These are phyloP conservation scores for Amylocystis lapponica DNA, from an alignment of 768 basidiomycete genomes.

Conservation along the genomic window DNA sequence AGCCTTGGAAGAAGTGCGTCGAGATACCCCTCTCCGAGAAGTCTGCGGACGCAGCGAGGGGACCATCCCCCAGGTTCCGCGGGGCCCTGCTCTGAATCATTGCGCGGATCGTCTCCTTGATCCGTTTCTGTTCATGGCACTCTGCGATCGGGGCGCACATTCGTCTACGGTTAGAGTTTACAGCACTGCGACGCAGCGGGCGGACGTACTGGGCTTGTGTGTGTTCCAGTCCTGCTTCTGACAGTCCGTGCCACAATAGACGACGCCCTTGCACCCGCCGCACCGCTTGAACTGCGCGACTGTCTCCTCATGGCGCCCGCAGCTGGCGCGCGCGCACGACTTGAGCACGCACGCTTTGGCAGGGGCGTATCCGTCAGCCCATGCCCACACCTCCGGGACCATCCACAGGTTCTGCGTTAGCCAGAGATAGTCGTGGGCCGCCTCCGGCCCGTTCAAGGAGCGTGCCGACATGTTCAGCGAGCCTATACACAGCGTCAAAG, in stretches of 20 bases:
- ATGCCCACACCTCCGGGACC: conserved; percentile 36
- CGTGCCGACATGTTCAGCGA: conserved; percentile 25
- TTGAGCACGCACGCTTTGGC: conserved; percentile 29
- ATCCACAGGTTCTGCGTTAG: conserved; percentile 40
- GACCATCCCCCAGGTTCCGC: neutral
- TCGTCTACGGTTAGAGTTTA: no score
- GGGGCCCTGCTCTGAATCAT: conserved; percentile 5
- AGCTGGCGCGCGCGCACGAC: conserved; percentile 28
- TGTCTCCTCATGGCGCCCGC: conserved; percentile 26
- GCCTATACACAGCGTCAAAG: conserved; percentile 13
- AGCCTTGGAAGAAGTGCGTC: no score
- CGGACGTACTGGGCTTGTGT: conserved; percentile 20
- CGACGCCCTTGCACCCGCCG: conserved; percentile 29
- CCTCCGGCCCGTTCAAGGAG: conserved; percentile 33
- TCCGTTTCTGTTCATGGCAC: conserved; percentile 3
- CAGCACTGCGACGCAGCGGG: neutral
- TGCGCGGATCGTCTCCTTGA: conserved; percentile 8
- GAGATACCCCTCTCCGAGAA: conserved; percentile 9
- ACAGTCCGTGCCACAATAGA: conserved; percentile 25
- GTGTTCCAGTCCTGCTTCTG: conserved; percentile 27
- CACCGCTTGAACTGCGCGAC: conserved; percentile 38
- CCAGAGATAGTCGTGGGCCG: conserved; percentile 43
- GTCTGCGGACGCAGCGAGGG: conserved; percentile 12
- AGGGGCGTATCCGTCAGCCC: conserved; percentile 32
- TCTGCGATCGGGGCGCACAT: neutral